These are phyloP conservation scores for Anisodus acutangulus DNA, from an alignment of 257 asterid species.

Conservation along the genomic window DNA sequence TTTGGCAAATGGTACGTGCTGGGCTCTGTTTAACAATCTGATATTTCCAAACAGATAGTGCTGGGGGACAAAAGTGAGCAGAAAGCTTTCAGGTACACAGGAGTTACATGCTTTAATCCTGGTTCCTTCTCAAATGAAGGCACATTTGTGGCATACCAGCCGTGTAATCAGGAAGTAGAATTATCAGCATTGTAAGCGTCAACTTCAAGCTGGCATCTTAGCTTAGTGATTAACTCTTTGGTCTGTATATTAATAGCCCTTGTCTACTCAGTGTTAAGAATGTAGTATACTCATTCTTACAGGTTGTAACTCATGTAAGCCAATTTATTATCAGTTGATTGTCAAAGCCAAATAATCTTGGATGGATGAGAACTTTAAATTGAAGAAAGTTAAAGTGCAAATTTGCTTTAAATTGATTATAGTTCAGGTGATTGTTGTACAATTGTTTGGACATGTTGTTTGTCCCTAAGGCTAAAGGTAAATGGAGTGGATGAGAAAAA, in stretches of 20 bases:
- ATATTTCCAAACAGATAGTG: slow-evolving; percentile 64
- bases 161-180: slow-evolving; percentile 87
- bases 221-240: slow-evolving; percentile 23
- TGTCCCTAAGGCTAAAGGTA: too few relatives aligned
- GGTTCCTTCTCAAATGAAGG: slow-evolving; percentile 91
- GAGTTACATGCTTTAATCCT: slow-evolving; percentile 91
- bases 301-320: slow-evolving; percentile 11
- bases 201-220: slow-evolving; percentile 17
- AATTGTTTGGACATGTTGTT: too few relatives aligned
- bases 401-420: not conserved
- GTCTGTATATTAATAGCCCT: too few relatives aligned
- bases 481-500: too few relatives aligned
- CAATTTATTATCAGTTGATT: slow-evolving; percentile 14
- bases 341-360: not conserved
- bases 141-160: slow-evolving; percentile 80
- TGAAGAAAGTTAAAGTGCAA: not conserved
- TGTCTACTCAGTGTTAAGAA: not conserved
- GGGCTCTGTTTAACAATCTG: too few relatives aligned
- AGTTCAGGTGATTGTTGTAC: too few relatives aligned
- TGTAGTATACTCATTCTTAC: slow-evolving; percentile 13
- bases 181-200: slow-evolving; percentile 65
- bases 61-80: slow-evolving; percentile 93
- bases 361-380: not conserved
- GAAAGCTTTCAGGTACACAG: slow-evolving; percentile 75
- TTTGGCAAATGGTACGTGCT: too few relatives aligned